phyloP scores from a whole-genome alignment of 495 filamentous ascomycete genomes.

The Cenococcum geophilum region DNA sequence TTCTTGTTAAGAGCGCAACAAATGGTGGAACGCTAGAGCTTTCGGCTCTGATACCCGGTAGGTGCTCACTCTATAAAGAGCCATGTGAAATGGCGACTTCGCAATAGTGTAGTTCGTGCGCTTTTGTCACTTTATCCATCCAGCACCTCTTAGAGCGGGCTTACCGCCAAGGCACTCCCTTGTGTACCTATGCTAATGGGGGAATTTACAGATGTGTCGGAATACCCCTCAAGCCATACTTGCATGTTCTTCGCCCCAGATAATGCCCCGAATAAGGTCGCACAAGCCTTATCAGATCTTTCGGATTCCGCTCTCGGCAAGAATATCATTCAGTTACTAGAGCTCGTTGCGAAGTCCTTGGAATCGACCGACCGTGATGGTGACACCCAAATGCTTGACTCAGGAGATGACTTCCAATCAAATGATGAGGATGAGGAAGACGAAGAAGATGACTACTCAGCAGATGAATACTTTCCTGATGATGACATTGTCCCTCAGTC shows the following conservation, averaged over 20 bases:
- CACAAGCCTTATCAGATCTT: slow-evolving; percentile 44
- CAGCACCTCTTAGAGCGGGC: too few relatives aligned
- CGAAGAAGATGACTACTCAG: slow-evolving; percentile 30
- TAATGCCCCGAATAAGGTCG: slow-evolving; percentile 43
- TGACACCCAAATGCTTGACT: slow-evolving; percentile 37
- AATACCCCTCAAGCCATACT: slow-evolving; percentile 58
- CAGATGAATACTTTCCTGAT: slow-evolving; percentile 19
- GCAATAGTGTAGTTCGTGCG: too few relatives aligned
- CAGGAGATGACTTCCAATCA: slow-evolving; percentile 22
- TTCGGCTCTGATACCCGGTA: slow-evolving; percentile 52
- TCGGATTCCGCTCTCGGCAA: slow-evolving; percentile 30
- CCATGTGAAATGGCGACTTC: slow-evolving; percentile 5
- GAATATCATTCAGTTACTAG: slow-evolving; percentile 35
- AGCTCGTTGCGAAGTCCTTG: slow-evolving; percentile 35
- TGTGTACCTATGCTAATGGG: not conserved
- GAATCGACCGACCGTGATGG: slow-evolving; percentile 34
- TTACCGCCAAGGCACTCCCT: too few relatives aligned
- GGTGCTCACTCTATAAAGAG: slow-evolving; percentile 16
- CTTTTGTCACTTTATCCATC: too few relatives aligned
- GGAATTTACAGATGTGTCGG: slow-evolving; percentile 46
- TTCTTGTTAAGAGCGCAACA: slow-evolving; percentile 34
- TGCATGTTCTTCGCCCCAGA: slow-evolving; percentile 57
- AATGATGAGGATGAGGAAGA: slow-evolving; percentile 34
- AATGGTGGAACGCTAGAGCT: slow-evolving; percentile 42
- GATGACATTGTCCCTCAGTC: slow-evolving; percentile 1